Conservation (phyloP, 176 grass and related monocot genomes). For the Rhynchospora breviuscula region DNA sequence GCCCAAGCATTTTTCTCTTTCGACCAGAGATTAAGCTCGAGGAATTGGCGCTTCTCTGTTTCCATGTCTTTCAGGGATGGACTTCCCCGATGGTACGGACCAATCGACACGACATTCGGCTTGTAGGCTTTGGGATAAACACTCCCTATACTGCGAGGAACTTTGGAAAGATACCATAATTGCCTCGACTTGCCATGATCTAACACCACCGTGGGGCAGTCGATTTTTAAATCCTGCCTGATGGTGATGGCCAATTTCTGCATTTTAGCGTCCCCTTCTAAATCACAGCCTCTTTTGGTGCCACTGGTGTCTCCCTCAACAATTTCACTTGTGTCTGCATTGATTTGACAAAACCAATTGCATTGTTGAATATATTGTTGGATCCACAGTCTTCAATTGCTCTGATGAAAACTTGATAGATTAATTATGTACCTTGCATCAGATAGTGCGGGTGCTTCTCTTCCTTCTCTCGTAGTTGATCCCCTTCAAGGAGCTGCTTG, state of each 20-base stretch:
- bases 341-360: too few relatives aligned
- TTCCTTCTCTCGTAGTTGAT: too few relatives aligned
- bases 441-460: too few relatives aligned
- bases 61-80: not conserved
- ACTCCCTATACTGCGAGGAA: not conserved
- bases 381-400: too few relatives aligned
- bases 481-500: too few relatives aligned
- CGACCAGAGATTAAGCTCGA: not conserved
- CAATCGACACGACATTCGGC: too few relatives aligned
- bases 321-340: too few relatives aligned
- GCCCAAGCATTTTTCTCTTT: not conserved
- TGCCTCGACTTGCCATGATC: not conserved
- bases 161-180: not conserved
- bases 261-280: not conserved
- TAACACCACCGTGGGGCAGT: not conserved
- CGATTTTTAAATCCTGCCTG: not conserved
- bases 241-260: not conserved
- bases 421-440: too few relatives aligned
- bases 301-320: too few relatives aligned
- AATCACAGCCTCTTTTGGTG: too few relatives aligned
- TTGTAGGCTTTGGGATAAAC: not conserved
- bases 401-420: too few relatives aligned
- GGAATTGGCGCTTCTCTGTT: not conserved
- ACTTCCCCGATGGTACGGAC: not conserved
- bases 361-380: too few relatives aligned